Evolutionary conservation across 1,139 yeast genomes (phyloP).

Genomic region (Geotrichum reessii): DNA sequence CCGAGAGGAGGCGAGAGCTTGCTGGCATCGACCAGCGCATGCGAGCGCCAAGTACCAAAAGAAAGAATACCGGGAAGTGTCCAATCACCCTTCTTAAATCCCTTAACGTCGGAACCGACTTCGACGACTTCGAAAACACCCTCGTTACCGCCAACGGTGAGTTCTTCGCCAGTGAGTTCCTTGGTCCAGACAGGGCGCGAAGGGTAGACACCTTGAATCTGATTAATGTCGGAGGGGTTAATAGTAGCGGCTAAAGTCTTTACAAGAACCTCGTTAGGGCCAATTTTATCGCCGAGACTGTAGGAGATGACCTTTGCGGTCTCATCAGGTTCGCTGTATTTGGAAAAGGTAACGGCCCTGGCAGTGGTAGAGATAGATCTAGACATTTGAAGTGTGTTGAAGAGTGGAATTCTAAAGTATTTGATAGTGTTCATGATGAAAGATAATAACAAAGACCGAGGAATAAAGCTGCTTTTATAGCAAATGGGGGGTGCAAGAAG

Average conservation of each 20-base stretch:
- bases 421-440: not conserved
- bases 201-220: constrained; percentile 90
- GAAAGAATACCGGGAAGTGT: constrained; percentile 77
- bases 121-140: constrained; percentile 82
- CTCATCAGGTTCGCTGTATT: constrained; percentile 16
- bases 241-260: constrained; percentile 79
- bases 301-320: constrained; percentile 20
- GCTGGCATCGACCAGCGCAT: constrained; percentile 42
- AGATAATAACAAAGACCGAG: not conserved
- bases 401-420: not conserved
- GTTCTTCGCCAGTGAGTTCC: constrained; percentile 53
- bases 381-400: not conserved
- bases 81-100: constrained; percentile 74
- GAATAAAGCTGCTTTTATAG: not conserved
- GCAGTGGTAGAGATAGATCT: constrained; percentile 12
- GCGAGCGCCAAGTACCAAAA: constrained; percentile 94
- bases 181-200: constrained; percentile 61
- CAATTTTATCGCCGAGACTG: constrained; percentile 31
- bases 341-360: constrained; percentile 17
- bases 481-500: not conserved
- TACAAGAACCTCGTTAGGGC: constrained; percentile 45
- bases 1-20: not conserved
- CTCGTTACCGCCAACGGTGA: constrained; percentile 87
- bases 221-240: constrained; percentile 89
- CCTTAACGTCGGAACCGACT: constrained; percentile 48